These are phyloP conservation scores for Dictyostelium brefeldianum DNA, from an alignment of 78 protist species.

Conservation along the genomic window DNA sequence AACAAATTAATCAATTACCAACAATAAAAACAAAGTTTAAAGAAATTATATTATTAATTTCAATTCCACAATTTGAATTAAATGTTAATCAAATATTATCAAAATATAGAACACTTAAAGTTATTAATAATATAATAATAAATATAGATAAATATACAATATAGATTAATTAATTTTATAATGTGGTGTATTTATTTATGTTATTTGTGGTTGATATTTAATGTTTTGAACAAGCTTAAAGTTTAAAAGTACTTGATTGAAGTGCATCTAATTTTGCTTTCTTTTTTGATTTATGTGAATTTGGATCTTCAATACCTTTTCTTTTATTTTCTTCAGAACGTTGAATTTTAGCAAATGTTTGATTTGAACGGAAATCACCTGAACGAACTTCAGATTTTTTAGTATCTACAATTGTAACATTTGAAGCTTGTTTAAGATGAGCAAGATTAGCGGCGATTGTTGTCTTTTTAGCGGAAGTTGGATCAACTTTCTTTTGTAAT, in stretches of 20 bases:
- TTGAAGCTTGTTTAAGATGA: slow-evolving; percentile 40
- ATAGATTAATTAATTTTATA: no score
- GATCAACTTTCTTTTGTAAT: slow-evolving; percentile 25
- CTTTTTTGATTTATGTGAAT: slow-evolving; percentile 3
- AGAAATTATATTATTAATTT: no score
- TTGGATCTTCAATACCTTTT: slow-evolving; percentile 34
- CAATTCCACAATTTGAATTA: no score
- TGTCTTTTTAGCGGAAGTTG: slow-evolving; percentile 29
- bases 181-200: no score
- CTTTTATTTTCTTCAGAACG: slow-evolving; percentile 51
- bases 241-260: neutral
- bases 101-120: no score
- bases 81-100: no score
- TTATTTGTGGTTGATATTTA: no score
- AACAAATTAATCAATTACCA: no score
- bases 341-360: slow-evolving; percentile 45
- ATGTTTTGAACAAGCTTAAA: no score
- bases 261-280: slow-evolving; percentile 20
- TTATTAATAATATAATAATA: no score
- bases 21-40: no score
- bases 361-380: slow-evolving; percentile 25
- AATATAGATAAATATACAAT: no score
- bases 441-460: neutral
- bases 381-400: neutral
- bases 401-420: slow-evolving; percentile 7